Evolutionary conservation across 768 basidiomycete species (phyloP).

Genomic region (Lentinula raphanica): DNA sequence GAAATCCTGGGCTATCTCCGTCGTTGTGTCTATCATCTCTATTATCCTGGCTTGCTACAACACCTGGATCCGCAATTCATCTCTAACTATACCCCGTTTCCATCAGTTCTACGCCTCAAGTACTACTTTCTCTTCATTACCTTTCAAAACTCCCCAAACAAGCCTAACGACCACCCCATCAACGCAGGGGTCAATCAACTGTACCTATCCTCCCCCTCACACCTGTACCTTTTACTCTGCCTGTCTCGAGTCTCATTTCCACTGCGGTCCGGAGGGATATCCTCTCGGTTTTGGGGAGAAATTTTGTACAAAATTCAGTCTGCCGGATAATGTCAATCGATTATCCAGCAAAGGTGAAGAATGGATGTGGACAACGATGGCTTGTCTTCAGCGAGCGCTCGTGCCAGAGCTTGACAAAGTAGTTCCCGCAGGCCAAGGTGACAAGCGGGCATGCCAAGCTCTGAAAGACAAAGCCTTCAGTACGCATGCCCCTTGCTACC

Average conservation of each 20-base stretch:
- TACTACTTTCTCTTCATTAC: not conserved
- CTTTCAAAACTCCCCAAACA: not conserved
- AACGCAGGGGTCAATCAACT: not conserved
- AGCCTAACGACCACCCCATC: not conserved
- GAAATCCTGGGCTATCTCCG: not conserved
- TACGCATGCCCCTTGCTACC: slow-evolving; percentile 38
- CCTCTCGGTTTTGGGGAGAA: slow-evolving; percentile 36
- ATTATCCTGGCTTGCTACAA: not conserved
- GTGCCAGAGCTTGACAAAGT: slow-evolving; percentile 23
- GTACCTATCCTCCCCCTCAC: slow-evolving; percentile 25
- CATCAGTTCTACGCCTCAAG: not conserved
- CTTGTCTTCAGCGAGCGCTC: slow-evolving; percentile 38
- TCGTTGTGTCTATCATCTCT: not conserved
- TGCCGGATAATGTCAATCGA: slow-evolving; percentile 14
- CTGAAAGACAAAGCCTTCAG: slow-evolving; percentile 34
- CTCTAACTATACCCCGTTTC: not conserved
- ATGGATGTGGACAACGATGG: slow-evolving; percentile 43
- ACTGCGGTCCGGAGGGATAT: slow-evolving; percentile 40
- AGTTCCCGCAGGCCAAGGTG: not conserved
- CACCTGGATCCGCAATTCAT: not conserved
- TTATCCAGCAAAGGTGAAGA: slow-evolving; percentile 29
- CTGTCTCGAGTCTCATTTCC: slow-evolving; percentile 39
- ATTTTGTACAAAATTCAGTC: slow-evolving; percentile 35
- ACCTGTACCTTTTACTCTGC: slow-evolving; percentile 39
- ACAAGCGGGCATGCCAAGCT: slow-evolving; percentile 24